Conservation (phyloP, 2,329 filamentous ascomycete genomes). For the Fusarium foetens region DNA sequence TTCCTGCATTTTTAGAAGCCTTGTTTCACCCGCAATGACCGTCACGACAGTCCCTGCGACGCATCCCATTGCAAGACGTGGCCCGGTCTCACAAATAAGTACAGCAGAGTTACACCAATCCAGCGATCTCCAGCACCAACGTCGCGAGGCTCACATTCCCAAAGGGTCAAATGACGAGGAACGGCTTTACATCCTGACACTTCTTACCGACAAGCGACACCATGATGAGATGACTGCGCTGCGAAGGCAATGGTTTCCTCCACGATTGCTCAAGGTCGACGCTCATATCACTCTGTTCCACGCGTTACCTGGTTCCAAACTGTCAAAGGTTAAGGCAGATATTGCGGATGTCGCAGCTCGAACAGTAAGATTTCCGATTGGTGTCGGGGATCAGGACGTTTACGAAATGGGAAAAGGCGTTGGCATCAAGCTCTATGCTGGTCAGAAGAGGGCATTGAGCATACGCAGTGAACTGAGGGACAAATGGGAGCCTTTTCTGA, state of each 20-base stretch:
- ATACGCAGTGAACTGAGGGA: conserved; percentile 19
- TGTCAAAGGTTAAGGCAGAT: conserved; percentile 11
- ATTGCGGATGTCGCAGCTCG: background rate
- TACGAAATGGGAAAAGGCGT: conserved; percentile 31
- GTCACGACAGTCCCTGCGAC: conserved; percentile 17
- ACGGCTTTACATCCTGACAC: conserved; percentile 20
- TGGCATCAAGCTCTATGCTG: conserved; percentile 18
- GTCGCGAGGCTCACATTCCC: conserved; percentile 14
- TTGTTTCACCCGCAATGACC: background rate
- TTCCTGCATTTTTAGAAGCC: background rate
- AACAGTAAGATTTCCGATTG: conserved; percentile 2
- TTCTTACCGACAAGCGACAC: conserved; percentile 21
- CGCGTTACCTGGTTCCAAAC: conserved; percentile 27
- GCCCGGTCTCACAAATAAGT: background rate
- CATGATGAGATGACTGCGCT: conserved; percentile 18
- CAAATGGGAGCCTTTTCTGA: conserved; percentile 24
- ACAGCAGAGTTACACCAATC: conserved; percentile 2
- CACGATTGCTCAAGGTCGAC: conserved; percentile 22
- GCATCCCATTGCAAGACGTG: background rate
- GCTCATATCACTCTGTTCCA: conserved; percentile 34
- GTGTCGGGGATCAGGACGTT: background rate
- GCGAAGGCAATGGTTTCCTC: conserved; percentile 28
- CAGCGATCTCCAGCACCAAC: conserved; percentile 18
- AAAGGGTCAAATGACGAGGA: background rate
- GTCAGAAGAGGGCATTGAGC: background rate